Percentiles rank a stretch among this genome's conserved stretches.
These are phyloP conservation scores for Trichothecium sympodiale DNA, from an alignment of 2,329 filamentous ascomycete species.

Conservation along the genomic window DNA sequence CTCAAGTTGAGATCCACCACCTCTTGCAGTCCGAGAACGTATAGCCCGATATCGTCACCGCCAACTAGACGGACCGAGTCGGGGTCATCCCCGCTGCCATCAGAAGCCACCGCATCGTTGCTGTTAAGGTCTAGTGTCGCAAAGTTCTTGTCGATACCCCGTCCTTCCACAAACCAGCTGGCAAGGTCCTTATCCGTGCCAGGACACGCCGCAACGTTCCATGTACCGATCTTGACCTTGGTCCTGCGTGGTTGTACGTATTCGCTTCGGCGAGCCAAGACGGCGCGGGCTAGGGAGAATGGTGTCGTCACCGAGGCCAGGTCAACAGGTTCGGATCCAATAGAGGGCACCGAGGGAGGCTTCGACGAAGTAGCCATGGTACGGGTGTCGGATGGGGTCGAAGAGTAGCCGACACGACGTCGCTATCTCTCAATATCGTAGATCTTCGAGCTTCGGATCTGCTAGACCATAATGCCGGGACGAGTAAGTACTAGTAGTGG, in stretches of 20 bases:
- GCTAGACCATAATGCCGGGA: slow-evolving; percentile 24
- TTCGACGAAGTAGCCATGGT: slow-evolving; percentile 16
- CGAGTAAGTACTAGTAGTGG: too few species aligned
- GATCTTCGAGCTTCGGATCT: slow-evolving; percentile 10
- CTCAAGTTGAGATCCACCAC: slow-evolving; percentile 77
- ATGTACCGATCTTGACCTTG: slow-evolving; percentile 81
- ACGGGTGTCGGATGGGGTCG: slow-evolving; percentile 4
- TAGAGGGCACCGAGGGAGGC: slow-evolving; percentile 19
- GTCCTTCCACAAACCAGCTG: slow-evolving; percentile 75
- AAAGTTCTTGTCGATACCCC: slow-evolving; percentile 55
- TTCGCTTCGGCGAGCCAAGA: slow-evolving; percentile 66
- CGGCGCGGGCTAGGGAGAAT: slow-evolving; percentile 48
- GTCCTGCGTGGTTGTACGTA: slow-evolving; percentile 67
- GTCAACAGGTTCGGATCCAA: slow-evolving; percentile 31
- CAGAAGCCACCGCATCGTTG: slow-evolving; percentile 20
- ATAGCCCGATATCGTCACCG: slow-evolving; percentile 69
- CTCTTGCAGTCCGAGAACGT: slow-evolving; percentile 85
- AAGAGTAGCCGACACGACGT: slow-evolving; percentile 10
- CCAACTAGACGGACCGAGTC: slow-evolving; percentile 35
- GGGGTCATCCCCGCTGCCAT: slow-evolving; percentile 32
- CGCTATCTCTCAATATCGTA: slow-evolving; percentile 13
- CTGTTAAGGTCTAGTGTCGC: slow-evolving; percentile 39
- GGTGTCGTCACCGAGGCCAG: slow-evolving; percentile 28
- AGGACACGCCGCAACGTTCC: slow-evolving; percentile 83
- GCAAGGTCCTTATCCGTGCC: slow-evolving; percentile 81